Evolutionary conservation across 2,329 filamentous ascomycete genomes (phyloP), one percentile per base, ranked within the genome.

Genomic region (Colletotrichum spinosum): DNA sequence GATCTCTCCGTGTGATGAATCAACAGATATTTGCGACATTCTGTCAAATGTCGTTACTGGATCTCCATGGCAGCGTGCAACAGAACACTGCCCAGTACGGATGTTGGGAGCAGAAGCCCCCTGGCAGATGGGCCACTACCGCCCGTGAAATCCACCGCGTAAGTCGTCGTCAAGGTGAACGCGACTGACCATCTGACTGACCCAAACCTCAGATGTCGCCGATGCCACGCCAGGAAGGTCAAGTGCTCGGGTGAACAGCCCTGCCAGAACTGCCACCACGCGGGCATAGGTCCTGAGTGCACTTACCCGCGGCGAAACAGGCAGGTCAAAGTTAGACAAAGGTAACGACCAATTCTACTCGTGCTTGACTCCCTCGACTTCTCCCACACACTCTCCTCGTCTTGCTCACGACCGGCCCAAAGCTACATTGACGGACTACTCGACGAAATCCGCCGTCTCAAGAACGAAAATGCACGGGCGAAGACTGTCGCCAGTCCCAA

Each of bases 351-450:
- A 17, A 17, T 9, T 46, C 4, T 46, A 8, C 5, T 46, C 44
- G 15, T 17, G 44, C 11, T 46, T 25, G 25, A 25, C 25, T 25
- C 25, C 25, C 4, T 25, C 25, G 25, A 25, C 25, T 46, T 46
- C 44, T 74, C 15, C 37, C 15, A 12, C n/a, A 37, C 11, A 15
- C 12, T 39, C 9, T 8, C 38, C 35, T 7, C 34, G n/a, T 17
- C 33, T 9, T 51, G 6, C 6, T 45, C 6, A 33, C 59, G 51
- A 12, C 13, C 39, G 2, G 37, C 2, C 0, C 0, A n/a, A 42
- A 77, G 76, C 17, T 78, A 77, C 49, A 71, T 78, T 12, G 75
- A 78, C 46, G 72, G 75, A 11, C 70, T 78, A 6, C 51, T 77
- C 17, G 73, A 74, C 0, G 76, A 78, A 55, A 77, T 76, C 10